phyloP scores from a whole-genome alignment of 768 basidiomycete genomes.

The Boletus tomentosulus region DNA sequence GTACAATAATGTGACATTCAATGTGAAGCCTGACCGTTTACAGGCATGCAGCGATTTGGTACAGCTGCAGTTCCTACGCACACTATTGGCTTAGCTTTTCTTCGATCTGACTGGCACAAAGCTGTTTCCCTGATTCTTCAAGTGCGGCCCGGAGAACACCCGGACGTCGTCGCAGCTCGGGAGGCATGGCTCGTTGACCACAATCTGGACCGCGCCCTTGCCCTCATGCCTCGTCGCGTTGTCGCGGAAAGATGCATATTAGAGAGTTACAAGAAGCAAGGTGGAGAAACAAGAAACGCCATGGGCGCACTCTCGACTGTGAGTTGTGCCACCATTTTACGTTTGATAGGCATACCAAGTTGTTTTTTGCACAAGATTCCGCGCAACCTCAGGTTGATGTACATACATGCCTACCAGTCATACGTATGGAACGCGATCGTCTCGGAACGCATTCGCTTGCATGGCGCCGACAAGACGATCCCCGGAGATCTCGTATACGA shows the following conservation, averaged over 20 bases:
- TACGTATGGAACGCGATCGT: slow-evolving; percentile 98
- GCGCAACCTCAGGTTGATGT: slow-evolving; percentile 92
- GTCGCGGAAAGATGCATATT: slow-evolving; percentile 92
- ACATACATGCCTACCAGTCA: slow-evolving; percentile 97
- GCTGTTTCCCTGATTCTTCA: slow-evolving; percentile 81
- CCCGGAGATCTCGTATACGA: slow-evolving; percentile 92
- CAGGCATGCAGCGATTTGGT: slow-evolving; percentile 98
- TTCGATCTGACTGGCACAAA: slow-evolving; percentile 86
- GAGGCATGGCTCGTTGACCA: slow-evolving; percentile 85
- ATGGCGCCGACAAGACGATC: slow-evolving; percentile 69
- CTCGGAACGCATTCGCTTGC: slow-evolving; percentile 82
- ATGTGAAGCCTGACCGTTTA: slow-evolving; percentile 5
- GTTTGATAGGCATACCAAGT: neutral
- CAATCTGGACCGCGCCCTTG: slow-evolving; percentile 76
- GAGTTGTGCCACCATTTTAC: slow-evolving; percentile 18
- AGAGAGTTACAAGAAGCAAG: slow-evolving; percentile 83
- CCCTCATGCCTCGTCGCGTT: slow-evolving; percentile 83
- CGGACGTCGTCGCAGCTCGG: slow-evolving; percentile 80
- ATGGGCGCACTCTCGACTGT: slow-evolving; percentile 87
- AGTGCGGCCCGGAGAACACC: slow-evolving; percentile 86
- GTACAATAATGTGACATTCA: neutral
- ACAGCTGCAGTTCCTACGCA: slow-evolving; percentile 96
- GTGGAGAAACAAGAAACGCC: slow-evolving; percentile 73
- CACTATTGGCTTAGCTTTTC: slow-evolving; percentile 83
- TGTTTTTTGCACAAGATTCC: slow-evolving; percentile 66